phyloP scores from a whole-genome alignment of 352 stramenopile species.

The Phytophthora foliorum region DNA sequence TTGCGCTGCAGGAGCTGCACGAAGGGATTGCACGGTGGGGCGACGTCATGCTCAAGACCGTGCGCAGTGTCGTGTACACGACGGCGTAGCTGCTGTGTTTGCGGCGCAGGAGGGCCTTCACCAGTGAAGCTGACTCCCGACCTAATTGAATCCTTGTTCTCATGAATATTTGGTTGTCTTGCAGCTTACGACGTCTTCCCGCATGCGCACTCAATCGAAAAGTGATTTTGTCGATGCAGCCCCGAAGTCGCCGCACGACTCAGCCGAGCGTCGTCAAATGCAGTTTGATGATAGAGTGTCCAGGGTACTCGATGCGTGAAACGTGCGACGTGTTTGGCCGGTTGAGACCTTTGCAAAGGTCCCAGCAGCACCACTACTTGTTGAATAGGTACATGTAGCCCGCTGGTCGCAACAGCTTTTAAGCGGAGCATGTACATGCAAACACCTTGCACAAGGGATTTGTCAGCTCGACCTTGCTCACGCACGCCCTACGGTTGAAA shows the following conservation, averaged over 20 bases:
- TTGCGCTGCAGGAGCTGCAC: conserved; percentile 37
- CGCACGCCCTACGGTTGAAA: background rate
- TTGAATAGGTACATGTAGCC: conserved; percentile 2
- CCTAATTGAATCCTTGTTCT: background rate
- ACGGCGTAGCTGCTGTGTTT: conserved; percentile 22
- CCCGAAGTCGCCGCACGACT: background rate
- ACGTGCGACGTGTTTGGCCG: background rate
- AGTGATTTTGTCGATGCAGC: conserved; percentile 4
- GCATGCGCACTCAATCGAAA: background rate
- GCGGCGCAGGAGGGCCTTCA: background rate
- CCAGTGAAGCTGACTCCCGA: background rate
- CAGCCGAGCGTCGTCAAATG: conserved; percentile 4
- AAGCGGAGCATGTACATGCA: background rate
- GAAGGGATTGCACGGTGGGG: conserved; percentile 42
- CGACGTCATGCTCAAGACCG: conserved; percentile 48
- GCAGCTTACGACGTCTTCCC: too few relatives aligned
- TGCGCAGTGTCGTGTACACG: conserved; percentile 40
- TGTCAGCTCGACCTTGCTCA: background rate
- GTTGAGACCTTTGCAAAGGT: background rate
- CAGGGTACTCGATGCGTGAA: background rate
- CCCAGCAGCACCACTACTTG: background rate
- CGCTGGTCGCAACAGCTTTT: background rate
- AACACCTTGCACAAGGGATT: conserved; percentile 1
- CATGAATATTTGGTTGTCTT: background rate
- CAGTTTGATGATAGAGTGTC: background rate